A percentile compares a stretch with the other conserved stretches of the same genome.
phyloP scores from a whole-genome alignment of 2,329 filamentous ascomycete genomes.

The Metarhizium guizhouense region DNA sequence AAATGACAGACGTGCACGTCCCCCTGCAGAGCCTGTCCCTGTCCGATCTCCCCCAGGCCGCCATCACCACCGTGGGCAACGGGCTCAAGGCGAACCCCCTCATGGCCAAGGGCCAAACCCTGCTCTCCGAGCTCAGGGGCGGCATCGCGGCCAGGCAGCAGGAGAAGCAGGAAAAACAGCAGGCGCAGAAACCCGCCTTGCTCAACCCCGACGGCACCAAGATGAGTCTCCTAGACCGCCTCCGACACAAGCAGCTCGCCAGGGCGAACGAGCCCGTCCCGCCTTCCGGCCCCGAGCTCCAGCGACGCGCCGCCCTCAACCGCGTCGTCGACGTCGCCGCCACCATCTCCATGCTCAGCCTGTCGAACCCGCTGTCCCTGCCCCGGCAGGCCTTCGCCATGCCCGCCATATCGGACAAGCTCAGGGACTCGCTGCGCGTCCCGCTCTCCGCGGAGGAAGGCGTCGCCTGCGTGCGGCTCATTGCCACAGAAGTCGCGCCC shows the following conservation, averaged over 20 bases:
- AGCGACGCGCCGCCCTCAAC: slow-evolving; percentile 56
- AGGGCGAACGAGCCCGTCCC: slow-evolving; percentile 47
- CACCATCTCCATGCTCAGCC: slow-evolving; percentile 57
- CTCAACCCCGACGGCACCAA: slow-evolving; percentile 37
- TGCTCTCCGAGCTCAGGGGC: slow-evolving; percentile 60
- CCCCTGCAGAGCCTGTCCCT: slow-evolving; percentile 50
- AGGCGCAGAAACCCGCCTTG: slow-evolving; percentile 13
- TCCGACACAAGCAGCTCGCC: slow-evolving; percentile 60
- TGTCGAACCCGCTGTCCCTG: slow-evolving; percentile 38
- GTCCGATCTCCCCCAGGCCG: slow-evolving; percentile 28
- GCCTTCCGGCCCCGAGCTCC: slow-evolving; percentile 46
- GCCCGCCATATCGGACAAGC: slow-evolving; percentile 51
- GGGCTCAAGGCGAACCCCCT: slow-evolving; percentile 42
- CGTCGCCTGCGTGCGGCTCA: slow-evolving; percentile 37
- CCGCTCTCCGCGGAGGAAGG: slow-evolving; percentile 46
- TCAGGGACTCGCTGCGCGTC: slow-evolving; percentile 57
- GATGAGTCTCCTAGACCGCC: slow-evolving; percentile 65
- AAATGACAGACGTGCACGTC: slow-evolving; percentile 23
- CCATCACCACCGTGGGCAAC: slow-evolving; percentile 21
- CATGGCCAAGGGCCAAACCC: slow-evolving; percentile 57
- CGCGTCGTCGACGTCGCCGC: slow-evolving; percentile 60
- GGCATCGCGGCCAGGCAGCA: slow-evolving; percentile 46
- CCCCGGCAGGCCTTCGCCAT: slow-evolving; percentile 58
- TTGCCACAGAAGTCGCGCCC: slow-evolving; percentile 46
- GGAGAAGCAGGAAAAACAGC: slow-evolving; percentile 21